Conservation (phyloP, 441 rosid species). For the Geranium incanum region DNA sequence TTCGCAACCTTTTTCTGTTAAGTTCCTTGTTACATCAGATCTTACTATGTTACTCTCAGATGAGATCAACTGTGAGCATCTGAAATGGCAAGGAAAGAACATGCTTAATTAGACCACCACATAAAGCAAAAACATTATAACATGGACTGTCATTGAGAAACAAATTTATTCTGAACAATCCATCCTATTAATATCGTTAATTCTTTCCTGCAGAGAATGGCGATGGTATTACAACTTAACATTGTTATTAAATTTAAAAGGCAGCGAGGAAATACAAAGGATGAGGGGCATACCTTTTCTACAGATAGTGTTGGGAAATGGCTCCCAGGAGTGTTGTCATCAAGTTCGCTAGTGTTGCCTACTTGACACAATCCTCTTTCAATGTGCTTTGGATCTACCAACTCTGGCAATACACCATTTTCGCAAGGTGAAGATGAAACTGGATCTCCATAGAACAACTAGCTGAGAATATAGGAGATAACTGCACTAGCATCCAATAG, state of each 20-base stretch:
- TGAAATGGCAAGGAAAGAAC: slow-evolving; percentile 23
- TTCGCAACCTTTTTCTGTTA: slow-evolving; percentile 27
- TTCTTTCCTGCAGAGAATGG: slow-evolving; percentile 50
- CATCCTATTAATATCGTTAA: slow-evolving; percentile 38
- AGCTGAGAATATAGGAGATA: slow-evolving; percentile 26
- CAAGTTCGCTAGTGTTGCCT: slow-evolving; percentile 34
- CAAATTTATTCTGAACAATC: slow-evolving; percentile 49
- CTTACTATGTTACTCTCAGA: slow-evolving; percentile 24
- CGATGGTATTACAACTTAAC: slow-evolving; percentile 17
- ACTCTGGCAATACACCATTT: slow-evolving; percentile 26
- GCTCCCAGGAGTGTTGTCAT: slow-evolving; percentile 21
- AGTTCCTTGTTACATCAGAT: slow-evolving; percentile 23
- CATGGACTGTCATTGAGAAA: slow-evolving; percentile 21
- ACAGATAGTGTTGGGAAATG: slow-evolving; percentile 26
- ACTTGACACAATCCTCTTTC: slow-evolving; percentile 31
- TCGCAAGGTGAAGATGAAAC: slow-evolving; percentile 21
- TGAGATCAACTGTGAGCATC: slow-evolving; percentile 36
- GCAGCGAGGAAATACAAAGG: slow-evolving; percentile 1
- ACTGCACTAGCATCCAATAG: slow-evolving; percentile 30
- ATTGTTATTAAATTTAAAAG: slow-evolving; percentile 6
- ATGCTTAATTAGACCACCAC: slow-evolving; percentile 1
- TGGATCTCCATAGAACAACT: slow-evolving; percentile 18
- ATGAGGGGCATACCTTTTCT: slow-evolving; percentile 34
- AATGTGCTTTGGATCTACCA: slow-evolving; percentile 27
- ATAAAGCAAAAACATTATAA: no score